Evolutionary conservation across 257 asterid genomes (phyloP).

Genomic region (Datura wrightii): DNA sequence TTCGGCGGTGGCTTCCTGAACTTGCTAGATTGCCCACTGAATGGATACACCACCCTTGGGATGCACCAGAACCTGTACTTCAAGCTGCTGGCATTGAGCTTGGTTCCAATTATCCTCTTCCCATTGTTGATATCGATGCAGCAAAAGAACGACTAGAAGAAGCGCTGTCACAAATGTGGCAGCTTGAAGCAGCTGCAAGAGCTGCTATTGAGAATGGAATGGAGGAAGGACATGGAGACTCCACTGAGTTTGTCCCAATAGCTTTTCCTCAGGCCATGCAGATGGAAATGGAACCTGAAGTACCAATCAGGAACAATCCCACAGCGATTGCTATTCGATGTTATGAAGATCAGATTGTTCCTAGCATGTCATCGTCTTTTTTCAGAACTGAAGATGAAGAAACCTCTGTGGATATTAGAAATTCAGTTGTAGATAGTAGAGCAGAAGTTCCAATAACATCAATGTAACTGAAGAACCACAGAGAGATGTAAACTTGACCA

Average conservation of each 20-base stretch:
- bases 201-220: slow-evolving; percentile 70
- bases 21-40: slow-evolving; percentile 86
- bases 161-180: slow-evolving; percentile 86
- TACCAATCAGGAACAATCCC: slow-evolving; percentile 53
- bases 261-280: slow-evolving; percentile 80
- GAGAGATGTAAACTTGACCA: slow-evolving; percentile 36
- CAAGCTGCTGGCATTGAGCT: slow-evolving; percentile 96
- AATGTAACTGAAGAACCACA: slow-evolving; percentile 47
- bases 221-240: slow-evolving; percentile 97
- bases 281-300: slow-evolving; percentile 65
- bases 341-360: slow-evolving; percentile 91
- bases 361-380: slow-evolving; percentile 79
- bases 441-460: slow-evolving; percentile 75
- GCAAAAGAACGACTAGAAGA: slow-evolving; percentile 73
- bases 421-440: slow-evolving; percentile 55
- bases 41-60: slow-evolving; percentile 97
- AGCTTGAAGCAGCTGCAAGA: slow-evolving; percentile 65
- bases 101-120: slow-evolving; percentile 89
- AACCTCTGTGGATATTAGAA: slow-evolving; percentile 56
- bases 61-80: slow-evolving; percentile 83
- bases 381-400: slow-evolving; percentile 68
- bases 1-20: slow-evolving; percentile 96
- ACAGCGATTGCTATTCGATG: slow-evolving; percentile 41
- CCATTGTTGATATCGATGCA: slow-evolving; percentile 69
- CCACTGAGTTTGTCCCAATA: slow-evolving; percentile 66